Conservation (phyloP, 2,329 filamentous ascomycete species). For the Magnaporthiopsis rhizophila region DNA sequence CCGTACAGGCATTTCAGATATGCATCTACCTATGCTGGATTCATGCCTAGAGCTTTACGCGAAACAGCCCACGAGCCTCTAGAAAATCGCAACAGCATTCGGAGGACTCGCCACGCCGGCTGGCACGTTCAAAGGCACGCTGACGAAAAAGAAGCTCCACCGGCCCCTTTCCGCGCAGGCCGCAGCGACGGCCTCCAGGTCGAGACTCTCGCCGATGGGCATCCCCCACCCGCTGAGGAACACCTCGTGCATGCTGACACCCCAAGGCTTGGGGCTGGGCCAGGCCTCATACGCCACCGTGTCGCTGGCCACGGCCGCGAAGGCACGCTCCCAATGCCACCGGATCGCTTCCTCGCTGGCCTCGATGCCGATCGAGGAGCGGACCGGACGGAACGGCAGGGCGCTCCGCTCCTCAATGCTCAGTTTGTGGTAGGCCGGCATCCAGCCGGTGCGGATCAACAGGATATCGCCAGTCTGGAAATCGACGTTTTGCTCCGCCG, state of each 20-base stretch:
- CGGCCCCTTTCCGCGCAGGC: conserved; percentile 24
- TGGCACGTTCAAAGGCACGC: conserved; percentile 26
- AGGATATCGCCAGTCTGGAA: conserved; percentile 30
- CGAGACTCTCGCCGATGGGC: conserved; percentile 41
- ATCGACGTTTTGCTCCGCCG: conserved; percentile 23
- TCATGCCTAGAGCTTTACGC: too few relatives aligned
- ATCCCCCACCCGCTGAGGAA: conserved; percentile 42
- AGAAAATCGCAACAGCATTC: conserved; percentile 27
- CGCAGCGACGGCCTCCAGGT: conserved; percentile 30
- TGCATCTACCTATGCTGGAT: too few relatives aligned
- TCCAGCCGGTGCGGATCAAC: conserved; percentile 29
- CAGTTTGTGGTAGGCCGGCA: conserved; percentile 21
- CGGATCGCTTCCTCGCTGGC: conserved; percentile 23
- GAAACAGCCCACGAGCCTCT: not conserved
- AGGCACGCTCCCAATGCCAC: conserved; percentile 38
- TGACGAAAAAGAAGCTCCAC: conserved; percentile 33
- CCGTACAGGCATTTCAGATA: too few relatives aligned
- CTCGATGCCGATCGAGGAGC: conserved; percentile 29
- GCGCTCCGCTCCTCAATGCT: conserved; percentile 15
- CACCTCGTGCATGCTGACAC: conserved; percentile 27
- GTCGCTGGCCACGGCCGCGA: conserved; percentile 36
- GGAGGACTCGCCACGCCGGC: conserved; percentile 31
- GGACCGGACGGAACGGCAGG: conserved; percentile 16
- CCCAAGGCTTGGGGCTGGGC: conserved; percentile 15
- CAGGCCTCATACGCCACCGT: conserved; percentile 34